These are phyloP conservation scores for Ceratocystis diversiconidia DNA, from an alignment of 2,329 filamentous ascomycete species.

Conservation along the genomic window DNA sequence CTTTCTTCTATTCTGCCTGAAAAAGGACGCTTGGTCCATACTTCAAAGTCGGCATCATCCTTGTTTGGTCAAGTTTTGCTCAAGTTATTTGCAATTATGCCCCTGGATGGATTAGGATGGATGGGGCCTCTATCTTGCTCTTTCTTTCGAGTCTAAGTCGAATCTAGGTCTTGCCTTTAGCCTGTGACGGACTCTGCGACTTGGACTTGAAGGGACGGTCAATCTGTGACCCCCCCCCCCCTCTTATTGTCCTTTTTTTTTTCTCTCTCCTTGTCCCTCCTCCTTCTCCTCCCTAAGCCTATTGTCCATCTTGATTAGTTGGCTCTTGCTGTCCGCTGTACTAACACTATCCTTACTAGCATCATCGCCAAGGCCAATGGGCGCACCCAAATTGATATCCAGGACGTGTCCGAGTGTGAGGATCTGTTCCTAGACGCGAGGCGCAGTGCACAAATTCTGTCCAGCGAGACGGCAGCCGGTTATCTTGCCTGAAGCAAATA, in stretches of 20 bases:
- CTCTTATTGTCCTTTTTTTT: neutral
- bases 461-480: slow-evolving; percentile 44
- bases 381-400: slow-evolving; percentile 58
- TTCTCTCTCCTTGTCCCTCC: neutral
- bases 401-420: slow-evolving; percentile 68
- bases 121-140: slow-evolving; percentile 2
- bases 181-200: neutral
- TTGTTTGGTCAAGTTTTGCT: neutral
- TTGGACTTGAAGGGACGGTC: neutral
- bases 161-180: neutral
- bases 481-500: slow-evolving; percentile 41
- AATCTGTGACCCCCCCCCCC: neutral
- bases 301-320: neutral
- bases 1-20: slow-evolving; percentile 6
- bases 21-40: neutral
- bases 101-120: neutral
- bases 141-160: neutral
- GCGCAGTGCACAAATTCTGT: slow-evolving; percentile 58
- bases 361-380: slow-evolving; percentile 81
- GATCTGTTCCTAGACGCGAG: slow-evolving; percentile 72
- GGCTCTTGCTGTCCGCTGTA: neutral
- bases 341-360: slow-evolving; percentile 29
- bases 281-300: neutral
- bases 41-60: slow-evolving; percentile 1
- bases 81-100: slow-evolving; percentile 3